Evolutionary conservation across 805 yeast species (phyloP).

Genomic region (Priceomyces melissophilus): DNA sequence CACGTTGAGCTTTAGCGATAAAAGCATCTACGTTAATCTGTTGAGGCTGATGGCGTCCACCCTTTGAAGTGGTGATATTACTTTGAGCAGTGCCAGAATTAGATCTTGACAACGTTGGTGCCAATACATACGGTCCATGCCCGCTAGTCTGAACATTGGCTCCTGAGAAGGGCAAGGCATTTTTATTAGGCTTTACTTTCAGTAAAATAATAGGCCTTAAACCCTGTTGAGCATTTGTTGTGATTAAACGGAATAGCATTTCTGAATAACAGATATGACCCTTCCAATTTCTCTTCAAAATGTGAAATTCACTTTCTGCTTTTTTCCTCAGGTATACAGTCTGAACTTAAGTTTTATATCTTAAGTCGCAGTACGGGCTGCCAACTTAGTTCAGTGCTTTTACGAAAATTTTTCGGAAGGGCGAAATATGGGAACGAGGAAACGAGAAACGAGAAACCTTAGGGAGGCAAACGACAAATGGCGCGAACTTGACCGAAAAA

Average conservation of each 20-base stretch:
- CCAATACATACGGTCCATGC: constrained; percentile 4
- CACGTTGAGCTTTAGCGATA: constrained; percentile 17
- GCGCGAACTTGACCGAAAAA: too few relatives aligned
- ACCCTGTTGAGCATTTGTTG: constrained; percentile 34
- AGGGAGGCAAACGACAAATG: too few relatives aligned
- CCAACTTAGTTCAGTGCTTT: too few relatives aligned
- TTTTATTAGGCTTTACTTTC: constrained; percentile 31
- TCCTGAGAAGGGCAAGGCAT: constrained; percentile 7
- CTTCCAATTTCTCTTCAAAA: too few relatives aligned
- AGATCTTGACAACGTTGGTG: constrained; percentile 15
- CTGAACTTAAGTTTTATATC: too few relatives aligned
- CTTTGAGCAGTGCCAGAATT: constrained; percentile 14
- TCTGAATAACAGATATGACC: background rate
- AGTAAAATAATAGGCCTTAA: constrained; percentile 36
- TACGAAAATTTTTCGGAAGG: too few relatives aligned
- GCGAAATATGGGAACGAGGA: too few relatives aligned
- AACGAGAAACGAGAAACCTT: too few relatives aligned
- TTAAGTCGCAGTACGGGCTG: too few relatives aligned
- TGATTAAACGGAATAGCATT: constrained; percentile 16
- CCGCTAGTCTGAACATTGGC: constrained; percentile 2
- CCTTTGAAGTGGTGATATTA: background rate
- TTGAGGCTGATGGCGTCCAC: background rate
- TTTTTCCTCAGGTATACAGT: too few relatives aligned
- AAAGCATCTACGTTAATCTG: constrained; percentile 15
- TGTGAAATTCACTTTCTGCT: too few relatives aligned